A percentile compares a stretch with the other conserved stretches of the same genome.
phyloP scores from a whole-genome alignment of 2,329 filamentous ascomycete species.

The Colletotrichum brevisporum region DNA sequence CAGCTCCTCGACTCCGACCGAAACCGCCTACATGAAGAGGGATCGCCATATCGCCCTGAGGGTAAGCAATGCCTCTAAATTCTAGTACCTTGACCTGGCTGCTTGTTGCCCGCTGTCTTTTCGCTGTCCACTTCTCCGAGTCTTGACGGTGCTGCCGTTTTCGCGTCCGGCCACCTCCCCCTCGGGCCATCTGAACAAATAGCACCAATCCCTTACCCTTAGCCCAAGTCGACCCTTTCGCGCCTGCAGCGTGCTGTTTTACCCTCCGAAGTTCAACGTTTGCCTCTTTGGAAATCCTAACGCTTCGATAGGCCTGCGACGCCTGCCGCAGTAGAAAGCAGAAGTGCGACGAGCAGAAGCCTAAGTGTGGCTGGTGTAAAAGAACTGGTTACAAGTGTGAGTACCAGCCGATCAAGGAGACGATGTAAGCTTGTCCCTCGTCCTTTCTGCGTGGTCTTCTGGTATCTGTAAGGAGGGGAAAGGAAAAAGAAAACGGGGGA shows the following conservation, averaged over 20 bases:
- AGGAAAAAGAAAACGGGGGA: too few relatives aligned
- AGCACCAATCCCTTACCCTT: too few relatives aligned
- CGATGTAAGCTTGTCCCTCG: constrained; percentile 65
- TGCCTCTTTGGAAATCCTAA: constrained; percentile 9
- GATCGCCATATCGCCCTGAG: constrained; percentile 3
- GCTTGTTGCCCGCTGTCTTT: neutral
- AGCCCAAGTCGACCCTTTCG: too few relatives aligned
- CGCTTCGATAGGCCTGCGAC: constrained; percentile 64
- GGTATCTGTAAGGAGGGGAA: too few relatives aligned
- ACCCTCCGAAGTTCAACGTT: neutral
- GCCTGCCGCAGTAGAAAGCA: constrained; percentile 73
- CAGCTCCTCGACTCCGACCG: neutral
- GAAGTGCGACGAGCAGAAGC: constrained; percentile 74
- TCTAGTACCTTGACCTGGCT: neutral
- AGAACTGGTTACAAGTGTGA: constrained; percentile 58
- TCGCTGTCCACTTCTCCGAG: too few relatives aligned
- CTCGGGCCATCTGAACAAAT: too few relatives aligned
- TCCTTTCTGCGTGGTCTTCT: neutral
- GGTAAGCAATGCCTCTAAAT: neutral
- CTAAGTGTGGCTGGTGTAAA: constrained; percentile 71
- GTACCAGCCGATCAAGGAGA: constrained; percentile 73
- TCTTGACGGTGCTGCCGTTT: too few relatives aligned
- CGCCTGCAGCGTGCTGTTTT: too few relatives aligned
- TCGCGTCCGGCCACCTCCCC: too few relatives aligned
- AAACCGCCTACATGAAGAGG: constrained; percentile 1